phyloP scores from a whole-genome alignment of 768 basidiomycete species.

The Russula compacta region DNA sequence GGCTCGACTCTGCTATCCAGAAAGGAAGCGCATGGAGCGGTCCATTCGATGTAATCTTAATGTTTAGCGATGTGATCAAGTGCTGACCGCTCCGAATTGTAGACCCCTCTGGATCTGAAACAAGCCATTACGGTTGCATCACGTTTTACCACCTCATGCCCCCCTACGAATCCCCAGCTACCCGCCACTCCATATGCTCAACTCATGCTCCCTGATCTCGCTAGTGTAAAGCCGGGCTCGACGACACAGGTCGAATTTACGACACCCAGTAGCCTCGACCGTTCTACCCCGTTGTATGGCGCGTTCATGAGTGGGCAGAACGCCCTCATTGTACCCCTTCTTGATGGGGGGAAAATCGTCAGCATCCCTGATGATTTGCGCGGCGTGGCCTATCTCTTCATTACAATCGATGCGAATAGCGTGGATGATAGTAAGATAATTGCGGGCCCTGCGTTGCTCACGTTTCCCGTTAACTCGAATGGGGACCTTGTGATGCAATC shows the following conservation, averaged over 20 bases:
- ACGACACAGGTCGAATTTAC: constrained; percentile 6
- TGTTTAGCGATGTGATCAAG: constrained; percentile 23
- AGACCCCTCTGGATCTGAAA: constrained; percentile 35
- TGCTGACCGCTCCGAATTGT: constrained; percentile 24
- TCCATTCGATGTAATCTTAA: constrained; percentile 37
- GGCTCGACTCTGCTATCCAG: constrained; percentile 45
- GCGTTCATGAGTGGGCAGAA: constrained; percentile 17
- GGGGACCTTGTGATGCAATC: not conserved
- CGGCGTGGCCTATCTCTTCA: constrained; percentile 11
- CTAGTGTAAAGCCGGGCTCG: constrained; percentile 13
- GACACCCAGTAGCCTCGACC: not conserved
- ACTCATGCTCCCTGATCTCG: constrained; percentile 28
- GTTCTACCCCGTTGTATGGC: constrained; percentile 10
- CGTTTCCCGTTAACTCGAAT: constrained; percentile 15
- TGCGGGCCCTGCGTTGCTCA: constrained; percentile 18
- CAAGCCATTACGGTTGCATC: constrained; percentile 35
- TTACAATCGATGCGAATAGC: constrained; percentile 9
- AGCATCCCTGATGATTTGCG: constrained; percentile 9
- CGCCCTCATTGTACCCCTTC: constrained; percentile 15
- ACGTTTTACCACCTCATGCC: constrained; percentile 45
- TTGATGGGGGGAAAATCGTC: constrained; percentile 4
- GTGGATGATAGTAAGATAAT: constrained; percentile 14
- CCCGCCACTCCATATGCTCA: constrained; percentile 45
- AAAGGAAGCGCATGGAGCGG: constrained; percentile 47
- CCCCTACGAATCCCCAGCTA: constrained; percentile 39